Percentiles rank a stretch among this genome's conserved stretches.
phyloP scores from a whole-genome alignment of 2,329 filamentous ascomycete genomes.

The Curvularia verruculosa region DNA sequence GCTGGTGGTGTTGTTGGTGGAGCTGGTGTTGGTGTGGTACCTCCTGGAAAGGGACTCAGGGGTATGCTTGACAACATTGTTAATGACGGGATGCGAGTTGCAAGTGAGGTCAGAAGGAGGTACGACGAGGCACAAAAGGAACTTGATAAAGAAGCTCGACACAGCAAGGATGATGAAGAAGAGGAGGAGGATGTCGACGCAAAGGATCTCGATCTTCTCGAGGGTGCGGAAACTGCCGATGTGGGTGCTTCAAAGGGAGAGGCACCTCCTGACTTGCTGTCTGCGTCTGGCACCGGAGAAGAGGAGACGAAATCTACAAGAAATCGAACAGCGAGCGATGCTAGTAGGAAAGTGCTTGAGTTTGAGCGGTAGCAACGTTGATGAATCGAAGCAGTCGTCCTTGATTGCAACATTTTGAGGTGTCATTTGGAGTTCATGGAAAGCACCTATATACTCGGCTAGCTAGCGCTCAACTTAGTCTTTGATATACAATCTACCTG shows the following conservation, averaged over 20 bases:
- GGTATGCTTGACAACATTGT: constrained; percentile 98
- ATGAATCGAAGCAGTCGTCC: neutral
- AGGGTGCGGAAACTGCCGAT: constrained; percentile 57
- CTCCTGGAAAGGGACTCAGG: constrained; percentile 75
- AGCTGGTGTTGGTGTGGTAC: constrained; percentile 60
- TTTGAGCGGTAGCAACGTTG: constrained; percentile 43
- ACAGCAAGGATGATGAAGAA: constrained; percentile 61
- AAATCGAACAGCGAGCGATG: constrained; percentile 43
- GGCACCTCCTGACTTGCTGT: constrained; percentile 22
- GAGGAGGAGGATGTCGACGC: constrained; percentile 66
- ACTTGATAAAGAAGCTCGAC: constrained; percentile 76
- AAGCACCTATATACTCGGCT: constrained; percentile 2
- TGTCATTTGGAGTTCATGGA: constrained; percentile 6
- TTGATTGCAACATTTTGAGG: neutral
- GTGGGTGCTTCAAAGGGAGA: constrained; percentile 42
- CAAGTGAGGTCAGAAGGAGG: constrained; percentile 84
- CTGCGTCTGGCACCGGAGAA: constrained; percentile 26
- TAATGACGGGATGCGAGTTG: constrained; percentile 94
- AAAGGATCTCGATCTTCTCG: constrained; percentile 55
- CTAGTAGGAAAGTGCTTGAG: constrained; percentile 46
- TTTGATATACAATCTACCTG: neutral
- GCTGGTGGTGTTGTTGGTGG: constrained; percentile 53
- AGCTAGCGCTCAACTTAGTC: neutral
- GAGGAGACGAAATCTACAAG: constrained; percentile 37
- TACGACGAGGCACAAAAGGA: constrained; percentile 97